Evolutionary conservation across 2,329 filamentous ascomycete genomes (phyloP), one percentile per base, ranked within the genome.

Genomic region (Mollisia scopiformis): DNA sequence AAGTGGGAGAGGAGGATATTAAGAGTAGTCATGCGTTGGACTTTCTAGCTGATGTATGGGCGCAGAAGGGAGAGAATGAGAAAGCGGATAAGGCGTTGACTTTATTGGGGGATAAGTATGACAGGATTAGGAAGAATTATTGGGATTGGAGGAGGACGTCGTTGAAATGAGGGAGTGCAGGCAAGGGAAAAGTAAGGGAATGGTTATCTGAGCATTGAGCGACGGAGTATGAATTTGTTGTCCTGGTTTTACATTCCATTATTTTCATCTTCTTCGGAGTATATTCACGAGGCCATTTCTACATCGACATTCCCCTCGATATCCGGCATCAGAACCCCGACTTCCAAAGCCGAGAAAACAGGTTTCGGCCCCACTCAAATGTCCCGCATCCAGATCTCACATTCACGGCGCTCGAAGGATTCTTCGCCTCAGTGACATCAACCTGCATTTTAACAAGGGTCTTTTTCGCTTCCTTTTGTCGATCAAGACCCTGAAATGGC

Each of bases 81-180:
- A 83, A 86, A 73, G 93, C 93, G 1, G 85, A 81, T 57, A 76
- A 86, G 71, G 92, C 90, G 62, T 76, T 97, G 70, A 84, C 84
- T 60, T 79, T 96, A 63, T 75, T 99, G 71, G 89, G 86, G 51
- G 87, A 89, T 71, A 93, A 88, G 79, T 99, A 93, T 84, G 95
- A 99, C 81, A 92, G 91, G 6, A 89, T 99, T 62, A 83, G 95
- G 60, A 88, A 88, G 66, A 94, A 93, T 66, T 99, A 97, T 77
- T 99, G 95, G 95, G 88, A 91, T 70, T 97, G 90, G 78, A 82
- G 85, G 72, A 87, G 66, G 41, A 61, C 23, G 30, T 35, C 49
- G 19, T 52, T 73, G 51, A 67, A 60, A 31, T 61, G 55, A 41
- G 58, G 30, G 16, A 35, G 23, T 6, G 27, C 28, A 19, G 30